Conservation (phyloP, 768 basidiomycete species). For the Lactarius akahatsu region DNA sequence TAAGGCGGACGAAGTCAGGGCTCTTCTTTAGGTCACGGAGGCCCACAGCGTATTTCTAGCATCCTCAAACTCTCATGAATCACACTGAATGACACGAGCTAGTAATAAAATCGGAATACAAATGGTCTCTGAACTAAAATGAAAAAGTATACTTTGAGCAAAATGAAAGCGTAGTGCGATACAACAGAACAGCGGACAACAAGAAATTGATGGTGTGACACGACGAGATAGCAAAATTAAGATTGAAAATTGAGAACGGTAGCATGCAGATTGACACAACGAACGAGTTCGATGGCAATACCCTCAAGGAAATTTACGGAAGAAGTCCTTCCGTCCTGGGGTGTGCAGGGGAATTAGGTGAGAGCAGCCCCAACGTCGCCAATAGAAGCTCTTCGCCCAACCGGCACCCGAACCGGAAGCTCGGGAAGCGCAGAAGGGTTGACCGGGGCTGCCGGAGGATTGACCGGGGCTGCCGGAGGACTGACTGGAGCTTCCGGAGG, state of each 20-base stretch:
- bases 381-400: not conserved
- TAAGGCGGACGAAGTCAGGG: constrained; percentile 18
- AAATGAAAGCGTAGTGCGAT: not conserved
- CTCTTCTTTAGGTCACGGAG: constrained; percentile 13
- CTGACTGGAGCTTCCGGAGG: not conserved
- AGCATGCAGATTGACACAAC: not conserved
- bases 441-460: not conserved
- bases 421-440: constrained; percentile 3
- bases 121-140: not conserved
- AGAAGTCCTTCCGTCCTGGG: not conserved
- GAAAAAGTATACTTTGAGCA: not conserved
- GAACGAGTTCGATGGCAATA: not conserved
- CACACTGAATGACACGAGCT: not conserved
- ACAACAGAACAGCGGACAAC: not conserved
- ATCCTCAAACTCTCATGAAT: too few relatives aligned
- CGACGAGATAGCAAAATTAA: not conserved
- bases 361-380: too few relatives aligned
- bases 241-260: not conserved
- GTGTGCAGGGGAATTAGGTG: constrained; percentile 3
- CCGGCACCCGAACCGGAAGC: not conserved
- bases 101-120: not conserved
- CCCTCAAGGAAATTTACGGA: not conserved
- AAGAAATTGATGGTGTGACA: not conserved
- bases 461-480: too few relatives aligned
- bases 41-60: not conserved